Evolutionary conservation across 2,329 filamentous ascomycete species (phyloP).

Genomic region (Neonectria sp.): DNA sequence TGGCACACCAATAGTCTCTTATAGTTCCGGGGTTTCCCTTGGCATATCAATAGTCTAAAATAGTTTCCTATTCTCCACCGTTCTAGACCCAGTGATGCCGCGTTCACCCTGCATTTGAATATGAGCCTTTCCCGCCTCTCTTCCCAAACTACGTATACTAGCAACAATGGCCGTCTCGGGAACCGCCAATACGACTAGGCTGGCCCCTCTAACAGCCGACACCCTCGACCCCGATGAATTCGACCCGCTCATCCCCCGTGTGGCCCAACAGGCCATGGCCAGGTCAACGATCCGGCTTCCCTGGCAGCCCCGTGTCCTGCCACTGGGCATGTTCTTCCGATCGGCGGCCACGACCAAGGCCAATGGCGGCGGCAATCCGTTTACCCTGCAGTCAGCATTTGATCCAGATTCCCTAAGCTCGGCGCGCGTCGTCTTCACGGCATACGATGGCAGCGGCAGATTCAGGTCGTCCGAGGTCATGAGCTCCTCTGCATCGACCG

Average conservation of each 20-base stretch:
- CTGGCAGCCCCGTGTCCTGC: neutral
- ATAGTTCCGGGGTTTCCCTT: neutral
- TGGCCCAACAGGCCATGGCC: neutral
- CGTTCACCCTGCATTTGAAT: neutral
- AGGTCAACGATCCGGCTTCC: constrained; percentile 6
- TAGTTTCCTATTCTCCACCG: neutral
- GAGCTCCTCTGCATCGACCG: neutral
- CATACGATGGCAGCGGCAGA: neutral
- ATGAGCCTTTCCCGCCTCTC: too few species aligned
- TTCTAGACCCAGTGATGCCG: neutral
- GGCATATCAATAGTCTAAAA: neutral
- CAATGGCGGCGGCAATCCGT: neutral
- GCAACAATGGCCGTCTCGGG: neutral
- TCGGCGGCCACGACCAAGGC: neutral
- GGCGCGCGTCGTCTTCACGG: neutral
- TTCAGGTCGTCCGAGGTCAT: constrained; percentile 9
- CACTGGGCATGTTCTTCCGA: neutral
- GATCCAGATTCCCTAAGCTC: neutral
- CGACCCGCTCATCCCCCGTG: neutral
- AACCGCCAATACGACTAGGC: neutral
- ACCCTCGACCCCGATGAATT: neutral
- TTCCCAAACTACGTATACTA: too few species aligned
- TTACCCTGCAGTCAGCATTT: neutral
- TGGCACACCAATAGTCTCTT: neutral
- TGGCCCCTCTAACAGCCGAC: neutral